phyloP scores from a whole-genome alignment of 192 early-diverging fungal genomes.

The Neocallimastix lanati region DNA sequence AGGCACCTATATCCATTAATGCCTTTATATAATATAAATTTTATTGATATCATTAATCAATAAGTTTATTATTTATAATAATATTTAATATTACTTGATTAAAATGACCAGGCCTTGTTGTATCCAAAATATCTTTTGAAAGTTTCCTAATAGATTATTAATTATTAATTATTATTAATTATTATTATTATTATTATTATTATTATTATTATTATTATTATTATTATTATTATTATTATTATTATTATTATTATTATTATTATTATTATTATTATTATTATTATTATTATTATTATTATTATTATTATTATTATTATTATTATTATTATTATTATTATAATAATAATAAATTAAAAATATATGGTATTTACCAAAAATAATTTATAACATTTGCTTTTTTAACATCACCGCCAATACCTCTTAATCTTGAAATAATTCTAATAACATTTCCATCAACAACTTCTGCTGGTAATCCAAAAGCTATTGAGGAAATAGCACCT shows the following conservation, averaged over 20 bases:
- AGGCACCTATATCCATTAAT: slow-evolving; percentile 62
- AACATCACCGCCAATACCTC: slow-evolving; percentile 43
- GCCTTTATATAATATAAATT: too few relatives aligned
- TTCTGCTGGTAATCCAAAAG: slow-evolving; percentile 35
- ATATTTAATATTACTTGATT: too few relatives aligned
- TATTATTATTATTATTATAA: background rate
- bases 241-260: background rate
- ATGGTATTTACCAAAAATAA: slow-evolving; percentile 29
- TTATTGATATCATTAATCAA: too few relatives aligned
- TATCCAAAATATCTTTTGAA: slow-evolving; percentile 30
- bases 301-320: background rate
- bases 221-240: background rate
- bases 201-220: background rate
- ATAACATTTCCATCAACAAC: slow-evolving; percentile 65
- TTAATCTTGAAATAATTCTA: slow-evolving; percentile 40
- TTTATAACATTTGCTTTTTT: slow-evolving; percentile 33
- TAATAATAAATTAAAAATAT: background rate
- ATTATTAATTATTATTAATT: too few relatives aligned
- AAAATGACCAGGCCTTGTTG: slow-evolving; percentile 44
- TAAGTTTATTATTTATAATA: too few relatives aligned
- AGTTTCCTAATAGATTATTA: too few relatives aligned
- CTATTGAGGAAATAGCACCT: slow-evolving; percentile 51
- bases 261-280: background rate
- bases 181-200: too few relatives aligned
- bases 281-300: background rate